phyloP scores from a whole-genome alignment of 371 early-diverging fungal genomes.

The Haplosporangium sp. region DNA sequence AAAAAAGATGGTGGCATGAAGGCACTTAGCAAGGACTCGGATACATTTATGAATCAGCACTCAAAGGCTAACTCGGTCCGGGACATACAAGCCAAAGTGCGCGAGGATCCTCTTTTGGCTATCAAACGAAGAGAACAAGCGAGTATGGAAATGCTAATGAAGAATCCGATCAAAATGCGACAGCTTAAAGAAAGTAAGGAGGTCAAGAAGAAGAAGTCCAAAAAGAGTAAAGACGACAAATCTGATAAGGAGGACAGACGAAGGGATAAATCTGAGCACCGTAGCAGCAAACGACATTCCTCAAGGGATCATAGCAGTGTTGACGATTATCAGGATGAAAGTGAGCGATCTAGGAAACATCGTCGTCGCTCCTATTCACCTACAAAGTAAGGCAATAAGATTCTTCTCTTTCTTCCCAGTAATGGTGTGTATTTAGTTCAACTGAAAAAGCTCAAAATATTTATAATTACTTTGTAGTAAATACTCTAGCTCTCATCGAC shows the following conservation, averaged over 20 bases:
- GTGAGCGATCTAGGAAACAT: slow-evolving; percentile 22
- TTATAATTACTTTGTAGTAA: neutral
- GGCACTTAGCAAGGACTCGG: slow-evolving; percentile 56
- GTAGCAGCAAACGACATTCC: slow-evolving; percentile 24
- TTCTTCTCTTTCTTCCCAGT: too few species aligned
- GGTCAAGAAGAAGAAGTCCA: slow-evolving; percentile 51
- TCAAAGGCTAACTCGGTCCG: slow-evolving; percentile 81
- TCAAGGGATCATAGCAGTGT: slow-evolving; percentile 18
- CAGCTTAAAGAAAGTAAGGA: slow-evolving; percentile 62
- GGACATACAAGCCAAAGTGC: slow-evolving; percentile 87
- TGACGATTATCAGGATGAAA: slow-evolving; percentile 10
- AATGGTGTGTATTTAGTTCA: too few species aligned
- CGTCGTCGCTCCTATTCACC: slow-evolving; percentile 18
- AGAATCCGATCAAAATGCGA: slow-evolving; percentile 80
- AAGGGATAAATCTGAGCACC: slow-evolving; percentile 28
- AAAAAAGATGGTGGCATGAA: slow-evolving; percentile 59
- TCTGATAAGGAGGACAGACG: slow-evolving; percentile 21
- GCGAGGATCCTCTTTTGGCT: slow-evolving; percentile 93
- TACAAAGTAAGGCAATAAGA: neutral
- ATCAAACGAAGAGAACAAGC: slow-evolving; percentile 90
- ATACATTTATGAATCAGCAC: slow-evolving; percentile 56
- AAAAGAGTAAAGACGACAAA: slow-evolving; percentile 36
- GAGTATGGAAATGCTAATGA: slow-evolving; percentile 79
- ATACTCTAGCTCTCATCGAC: neutral
- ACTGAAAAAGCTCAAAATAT: neutral